Conservation (phyloP, 1,284 basidiomycete species). For the Trametes polyzona region DNA sequence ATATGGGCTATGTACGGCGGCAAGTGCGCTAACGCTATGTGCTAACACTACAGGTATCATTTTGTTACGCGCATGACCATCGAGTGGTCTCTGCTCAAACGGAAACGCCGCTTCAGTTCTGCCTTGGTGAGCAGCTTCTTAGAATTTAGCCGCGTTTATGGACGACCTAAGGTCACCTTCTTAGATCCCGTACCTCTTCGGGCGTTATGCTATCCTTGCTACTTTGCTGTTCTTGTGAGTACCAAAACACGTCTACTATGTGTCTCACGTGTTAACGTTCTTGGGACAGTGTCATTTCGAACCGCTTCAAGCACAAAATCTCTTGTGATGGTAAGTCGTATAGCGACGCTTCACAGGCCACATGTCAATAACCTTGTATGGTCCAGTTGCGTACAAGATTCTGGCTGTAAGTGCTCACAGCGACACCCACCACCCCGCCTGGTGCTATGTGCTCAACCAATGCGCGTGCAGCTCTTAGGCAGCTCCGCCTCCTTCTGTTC, state of each 20-base stretch:
- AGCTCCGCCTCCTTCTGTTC: slow-evolving; percentile 18
- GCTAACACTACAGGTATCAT: slow-evolving; percentile 11
- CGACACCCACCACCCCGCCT: not conserved
- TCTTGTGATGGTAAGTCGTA: slow-evolving; percentile 14
- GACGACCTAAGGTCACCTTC: not conserved
- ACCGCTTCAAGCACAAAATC: slow-evolving; percentile 1
- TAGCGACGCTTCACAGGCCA: too few species aligned
- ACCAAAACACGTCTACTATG: not conserved
- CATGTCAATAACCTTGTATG: not conserved
- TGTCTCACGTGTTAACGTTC: not conserved
- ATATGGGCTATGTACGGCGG: not conserved
- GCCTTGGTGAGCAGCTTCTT: slow-evolving; percentile 7
- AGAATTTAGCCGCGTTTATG: not conserved
- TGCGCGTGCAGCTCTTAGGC: slow-evolving; percentile 5
- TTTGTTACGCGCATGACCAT: slow-evolving; percentile 13
- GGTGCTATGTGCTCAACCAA: not conserved
- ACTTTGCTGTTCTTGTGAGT: slow-evolving; percentile 17
- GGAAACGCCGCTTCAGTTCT: slow-evolving; percentile 12
- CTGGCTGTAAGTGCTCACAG: slow-evolving; percentile 1
- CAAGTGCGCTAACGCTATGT: too few species aligned
- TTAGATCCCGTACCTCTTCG: slow-evolving; percentile 22
- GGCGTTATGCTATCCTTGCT: slow-evolving; percentile 16
- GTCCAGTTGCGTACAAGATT: slow-evolving; percentile 18
- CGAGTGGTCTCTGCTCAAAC: slow-evolving; percentile 21
- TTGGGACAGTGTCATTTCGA: slow-evolving; percentile 7